A percentile compares a stretch with the other conserved stretches of the same genome.
Conservation (phyloP, 805 yeast species). For the Myxozyma geophila region DNA sequence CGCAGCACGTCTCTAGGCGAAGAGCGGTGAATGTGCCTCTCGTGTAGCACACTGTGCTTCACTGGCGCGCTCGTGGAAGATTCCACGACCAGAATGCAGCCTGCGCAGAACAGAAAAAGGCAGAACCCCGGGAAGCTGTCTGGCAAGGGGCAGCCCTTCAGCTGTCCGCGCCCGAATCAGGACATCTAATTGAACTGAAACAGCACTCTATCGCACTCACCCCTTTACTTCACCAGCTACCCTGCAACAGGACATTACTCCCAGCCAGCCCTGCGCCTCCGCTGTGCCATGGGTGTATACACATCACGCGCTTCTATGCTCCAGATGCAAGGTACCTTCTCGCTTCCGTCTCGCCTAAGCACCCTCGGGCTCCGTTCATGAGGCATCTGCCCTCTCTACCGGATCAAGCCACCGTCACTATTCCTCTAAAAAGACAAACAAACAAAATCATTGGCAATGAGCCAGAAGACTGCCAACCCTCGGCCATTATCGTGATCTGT, state of each 20-base stretch:
- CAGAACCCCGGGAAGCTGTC: too few relatives aligned
- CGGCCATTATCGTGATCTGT: not conserved
- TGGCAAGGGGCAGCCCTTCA: too few relatives aligned
- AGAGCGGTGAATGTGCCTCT: too few relatives aligned
- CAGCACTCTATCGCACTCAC: conserved; percentile 2
- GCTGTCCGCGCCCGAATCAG: not conserved
- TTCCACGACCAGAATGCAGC: too few relatives aligned
- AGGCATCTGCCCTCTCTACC: not conserved
- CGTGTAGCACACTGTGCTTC: too few relatives aligned
- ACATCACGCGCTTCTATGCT: too few relatives aligned
- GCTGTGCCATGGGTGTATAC: too few relatives aligned
- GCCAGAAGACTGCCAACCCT: not conserved
- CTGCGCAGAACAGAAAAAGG: too few relatives aligned
- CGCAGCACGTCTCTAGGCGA: too few relatives aligned
- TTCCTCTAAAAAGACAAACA: not conserved
- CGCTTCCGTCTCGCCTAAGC: not conserved
- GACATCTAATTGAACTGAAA: not conserved
- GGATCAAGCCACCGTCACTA: not conserved
- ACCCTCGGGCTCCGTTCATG: not conserved
- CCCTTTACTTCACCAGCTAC: not conserved
- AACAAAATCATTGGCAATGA: not conserved
- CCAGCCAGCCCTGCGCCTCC: too few relatives aligned
- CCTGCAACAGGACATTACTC: too few relatives aligned
- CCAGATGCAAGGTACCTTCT: not conserved
- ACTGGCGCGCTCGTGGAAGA: too few relatives aligned